phyloP scores from a whole-genome alignment of 2,329 filamentous ascomycete species.

The Polytolypa hystricis region DNA sequence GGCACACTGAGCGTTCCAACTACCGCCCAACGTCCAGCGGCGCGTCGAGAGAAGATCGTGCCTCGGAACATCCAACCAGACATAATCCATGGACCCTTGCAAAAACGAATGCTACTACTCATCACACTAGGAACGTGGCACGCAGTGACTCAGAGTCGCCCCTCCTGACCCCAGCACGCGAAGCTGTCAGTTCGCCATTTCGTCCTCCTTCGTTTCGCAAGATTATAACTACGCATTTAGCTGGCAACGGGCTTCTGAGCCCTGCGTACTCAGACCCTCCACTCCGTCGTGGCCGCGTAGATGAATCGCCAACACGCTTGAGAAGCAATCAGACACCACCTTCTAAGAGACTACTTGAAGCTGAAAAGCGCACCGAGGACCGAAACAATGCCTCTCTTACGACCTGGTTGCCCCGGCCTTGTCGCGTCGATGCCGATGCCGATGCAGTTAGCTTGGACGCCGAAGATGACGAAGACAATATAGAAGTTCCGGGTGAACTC shows the following conservation, averaged over 20 bases:
- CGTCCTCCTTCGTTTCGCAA: too few species aligned
- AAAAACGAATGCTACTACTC: slow-evolving; percentile 18
- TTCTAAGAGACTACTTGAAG: not conserved
- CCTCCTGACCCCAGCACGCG: slow-evolving; percentile 12
- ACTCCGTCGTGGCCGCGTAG: not conserved
- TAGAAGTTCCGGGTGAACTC: too few species aligned
- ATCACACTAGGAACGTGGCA: slow-evolving; percentile 1
- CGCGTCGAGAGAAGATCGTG: not conserved
- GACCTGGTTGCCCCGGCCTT: too few species aligned
- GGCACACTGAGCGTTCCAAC: too few species aligned
- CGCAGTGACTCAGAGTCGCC: slow-evolving; percentile 7
- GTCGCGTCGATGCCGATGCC: too few species aligned
- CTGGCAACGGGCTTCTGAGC: too few species aligned
- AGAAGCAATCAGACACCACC: not conserved
- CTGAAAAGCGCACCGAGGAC: not conserved
- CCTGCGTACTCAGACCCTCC: too few species aligned
- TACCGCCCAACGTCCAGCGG: too few species aligned
- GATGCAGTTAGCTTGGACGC: too few species aligned
- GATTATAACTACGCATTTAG: too few species aligned
- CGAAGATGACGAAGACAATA: not conserved
- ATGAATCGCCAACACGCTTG: not conserved
- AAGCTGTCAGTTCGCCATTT: too few species aligned
- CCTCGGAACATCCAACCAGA: not conserved
- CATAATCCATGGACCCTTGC: slow-evolving; percentile 29
- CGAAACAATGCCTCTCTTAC: too few species aligned